Percentiles rank a stretch among this genome's conserved stretches.
These are phyloP conservation scores for Eucalyptus rudis DNA, from an alignment of 345 rosid genomes.

Conservation along the genomic window DNA sequence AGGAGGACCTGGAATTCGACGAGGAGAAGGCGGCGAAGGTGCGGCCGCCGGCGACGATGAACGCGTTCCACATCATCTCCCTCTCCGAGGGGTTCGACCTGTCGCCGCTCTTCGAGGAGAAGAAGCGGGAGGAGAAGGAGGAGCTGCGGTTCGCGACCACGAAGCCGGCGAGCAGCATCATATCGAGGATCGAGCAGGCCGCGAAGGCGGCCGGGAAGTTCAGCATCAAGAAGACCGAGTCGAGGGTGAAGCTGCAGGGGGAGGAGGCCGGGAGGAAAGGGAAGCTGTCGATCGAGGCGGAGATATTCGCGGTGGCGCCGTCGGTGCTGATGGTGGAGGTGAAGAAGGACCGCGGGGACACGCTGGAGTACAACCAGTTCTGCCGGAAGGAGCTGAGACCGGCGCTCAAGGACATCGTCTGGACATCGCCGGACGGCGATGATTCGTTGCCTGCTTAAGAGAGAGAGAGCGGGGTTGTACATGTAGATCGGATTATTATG, in stretches of 20 bases:
- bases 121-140: slow-evolving; percentile 66
- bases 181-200: slow-evolving; percentile 70
- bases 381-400: slow-evolving; percentile 16
- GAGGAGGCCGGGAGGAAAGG: slow-evolving; percentile 11
- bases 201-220: slow-evolving; percentile 44
- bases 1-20: slow-evolving; percentile 14
- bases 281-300: slow-evolving; percentile 9
- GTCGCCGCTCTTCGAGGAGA: slow-evolving; percentile 81
- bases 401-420: slow-evolving; percentile 69
- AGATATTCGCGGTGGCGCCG: slow-evolving; percentile 11
- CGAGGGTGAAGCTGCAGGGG: slow-evolving; percentile 44
- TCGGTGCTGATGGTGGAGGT: slow-evolving; percentile 12
- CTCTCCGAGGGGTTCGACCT: slow-evolving; percentile 83
- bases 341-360: slow-evolving; percentile 20
- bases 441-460: slow-evolving; percentile 25
- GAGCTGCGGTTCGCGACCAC: slow-evolving; percentile 85
- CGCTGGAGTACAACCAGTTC: slow-evolving; percentile 14
- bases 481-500: neutral
- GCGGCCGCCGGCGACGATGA: slow-evolving; percentile 46
- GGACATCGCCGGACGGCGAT: slow-evolving; percentile 29
- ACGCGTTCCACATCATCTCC: slow-evolving; percentile 86
- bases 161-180: slow-evolving; percentile 72
- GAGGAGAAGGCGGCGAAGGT: slow-evolving; percentile 1
- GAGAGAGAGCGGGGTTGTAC: neutral
- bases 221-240: slow-evolving; percentile 63